Evolutionary conservation across 495 filamentous ascomycete genomes (phyloP).

Genomic region (Aspergillus steynii): DNA sequence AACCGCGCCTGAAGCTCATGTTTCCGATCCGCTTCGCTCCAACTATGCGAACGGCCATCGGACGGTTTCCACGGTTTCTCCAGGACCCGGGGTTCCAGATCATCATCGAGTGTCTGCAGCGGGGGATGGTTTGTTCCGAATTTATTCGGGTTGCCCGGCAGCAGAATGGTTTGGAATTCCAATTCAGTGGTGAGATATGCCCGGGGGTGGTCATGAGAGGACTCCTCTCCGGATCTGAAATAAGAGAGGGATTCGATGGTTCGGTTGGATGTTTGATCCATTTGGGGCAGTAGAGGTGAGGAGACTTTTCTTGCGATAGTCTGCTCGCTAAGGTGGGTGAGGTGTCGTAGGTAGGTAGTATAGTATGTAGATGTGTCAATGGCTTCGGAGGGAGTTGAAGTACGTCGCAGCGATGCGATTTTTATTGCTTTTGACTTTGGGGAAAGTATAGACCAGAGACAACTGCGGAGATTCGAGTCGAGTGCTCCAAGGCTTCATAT

Average conservation of each 20-base stretch:
- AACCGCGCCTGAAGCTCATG: constrained; percentile 35
- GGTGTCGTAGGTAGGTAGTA: neutral
- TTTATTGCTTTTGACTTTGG: neutral
- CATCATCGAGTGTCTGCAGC: neutral
- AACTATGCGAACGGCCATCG: constrained; percentile 32
- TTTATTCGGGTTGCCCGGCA: neutral
- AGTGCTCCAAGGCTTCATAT: neutral
- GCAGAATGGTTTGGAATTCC: neutral
- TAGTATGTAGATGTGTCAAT: neutral
- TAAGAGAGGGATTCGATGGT: neutral
- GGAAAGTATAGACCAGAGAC: neutral
- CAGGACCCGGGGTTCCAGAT: neutral
- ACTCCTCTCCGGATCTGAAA: neutral
- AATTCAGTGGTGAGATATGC: neutral
- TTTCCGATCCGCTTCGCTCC: constrained; percentile 38
- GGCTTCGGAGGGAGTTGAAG: neutral
- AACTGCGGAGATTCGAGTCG: neutral
- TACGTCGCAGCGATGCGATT: neutral
- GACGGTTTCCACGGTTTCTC: constrained; percentile 30
- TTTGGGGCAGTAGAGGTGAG: neutral
- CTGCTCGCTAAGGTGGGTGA: too few species aligned
- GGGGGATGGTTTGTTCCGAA: too few species aligned
- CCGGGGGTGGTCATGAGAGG: neutral
- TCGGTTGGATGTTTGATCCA: neutral
- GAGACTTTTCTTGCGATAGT: neutral